phyloP scores from a whole-genome alignment of 768 basidiomycete species.

The Russula sp. region DNA sequence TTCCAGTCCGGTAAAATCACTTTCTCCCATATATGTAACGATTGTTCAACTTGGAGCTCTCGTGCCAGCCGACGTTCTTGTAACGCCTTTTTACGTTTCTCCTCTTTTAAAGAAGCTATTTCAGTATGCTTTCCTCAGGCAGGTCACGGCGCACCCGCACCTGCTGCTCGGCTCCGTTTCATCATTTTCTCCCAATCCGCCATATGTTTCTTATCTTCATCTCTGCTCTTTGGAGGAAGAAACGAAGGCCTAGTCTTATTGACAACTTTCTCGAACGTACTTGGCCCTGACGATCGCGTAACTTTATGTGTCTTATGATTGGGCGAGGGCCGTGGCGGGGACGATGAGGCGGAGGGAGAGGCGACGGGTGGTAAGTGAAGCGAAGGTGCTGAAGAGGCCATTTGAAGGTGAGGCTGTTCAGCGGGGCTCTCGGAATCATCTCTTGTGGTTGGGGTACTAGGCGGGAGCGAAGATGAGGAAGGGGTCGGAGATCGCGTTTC shows the following conservation, averaged over 20 bases:
- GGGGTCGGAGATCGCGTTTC: slow-evolving; percentile 7
- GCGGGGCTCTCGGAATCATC: neutral
- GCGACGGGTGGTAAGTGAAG: slow-evolving; percentile 32
- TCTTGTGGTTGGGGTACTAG: slow-evolving; percentile 20
- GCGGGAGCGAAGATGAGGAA: slow-evolving; percentile 8
- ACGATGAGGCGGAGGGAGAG: slow-evolving; percentile 28
- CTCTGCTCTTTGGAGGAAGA: slow-evolving; percentile 73
- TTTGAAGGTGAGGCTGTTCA: neutral
- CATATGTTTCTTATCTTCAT: slow-evolving; percentile 80
- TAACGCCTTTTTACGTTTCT: slow-evolving; percentile 57
- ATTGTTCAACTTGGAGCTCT: slow-evolving; percentile 65
- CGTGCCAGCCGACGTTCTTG: slow-evolving; percentile 57
- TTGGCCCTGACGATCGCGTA: slow-evolving; percentile 58
- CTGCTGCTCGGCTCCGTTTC: slow-evolving; percentile 66
- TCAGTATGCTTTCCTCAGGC: slow-evolving; percentile 4
- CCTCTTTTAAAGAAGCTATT: slow-evolving; percentile 41
- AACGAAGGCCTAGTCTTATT: slow-evolving; percentile 80
- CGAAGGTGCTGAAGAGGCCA: slow-evolving; percentile 22
- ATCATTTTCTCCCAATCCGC: slow-evolving; percentile 88
- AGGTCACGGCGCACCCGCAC: slow-evolving; percentile 52
- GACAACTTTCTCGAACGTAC: slow-evolving; percentile 68
- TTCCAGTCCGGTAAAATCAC: slow-evolving; percentile 81
- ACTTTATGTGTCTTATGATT: slow-evolving; percentile 34
- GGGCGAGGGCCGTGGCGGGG: slow-evolving; percentile 25
- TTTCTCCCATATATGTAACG: slow-evolving; percentile 68